These are phyloP conservation scores for Fusarium sp. DNA, from an alignment of 2,329 filamentous ascomycete species.

Conservation along the genomic window DNA sequence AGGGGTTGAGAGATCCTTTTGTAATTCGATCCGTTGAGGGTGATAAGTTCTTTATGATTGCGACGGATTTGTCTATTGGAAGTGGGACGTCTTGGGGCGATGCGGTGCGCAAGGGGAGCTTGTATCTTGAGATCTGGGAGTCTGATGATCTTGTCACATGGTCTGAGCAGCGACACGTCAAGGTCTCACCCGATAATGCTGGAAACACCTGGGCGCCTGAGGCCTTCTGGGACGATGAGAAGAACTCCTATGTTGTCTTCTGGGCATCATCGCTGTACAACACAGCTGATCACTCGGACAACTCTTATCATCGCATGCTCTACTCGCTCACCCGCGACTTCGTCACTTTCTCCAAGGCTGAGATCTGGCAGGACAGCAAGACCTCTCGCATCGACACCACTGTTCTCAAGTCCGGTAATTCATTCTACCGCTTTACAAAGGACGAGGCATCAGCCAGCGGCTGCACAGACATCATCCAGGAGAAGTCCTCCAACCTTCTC, in stretches of 20 bases:
- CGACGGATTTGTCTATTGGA: slow-evolving; percentile 64
- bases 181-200: slow-evolving; percentile 58
- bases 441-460: slow-evolving; percentile 62
- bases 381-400: slow-evolving; percentile 64
- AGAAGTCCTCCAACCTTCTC: slow-evolving; percentile 55
- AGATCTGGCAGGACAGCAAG: slow-evolving; percentile 62
- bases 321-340: slow-evolving; percentile 62
- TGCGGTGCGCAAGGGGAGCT: slow-evolving; percentile 58
- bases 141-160: slow-evolving; percentile 60
- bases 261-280: slow-evolving; percentile 58
- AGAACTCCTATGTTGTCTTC: slow-evolving; percentile 56
- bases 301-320: slow-evolving; percentile 63
- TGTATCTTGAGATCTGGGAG: slow-evolving; percentile 64
- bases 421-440: slow-evolving; percentile 65
- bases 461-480: slow-evolving; percentile 64
- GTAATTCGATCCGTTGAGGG: slow-evolving; percentile 61
- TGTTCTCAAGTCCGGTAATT: slow-evolving; percentile 53
- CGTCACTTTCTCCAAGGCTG: slow-evolving; percentile 57
- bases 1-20: slow-evolving; percentile 62
- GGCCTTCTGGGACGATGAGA: slow-evolving; percentile 57
- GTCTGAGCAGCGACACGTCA: slow-evolving; percentile 60
- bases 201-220: slow-evolving; percentile 66
- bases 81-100: slow-evolving; percentile 62
- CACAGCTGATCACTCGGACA: slow-evolving; percentile 53
- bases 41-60: slow-evolving; percentile 61